phyloP scores from a whole-genome alignment of 78 protist genomes.

The Dictyostelium firmibasis region DNA sequence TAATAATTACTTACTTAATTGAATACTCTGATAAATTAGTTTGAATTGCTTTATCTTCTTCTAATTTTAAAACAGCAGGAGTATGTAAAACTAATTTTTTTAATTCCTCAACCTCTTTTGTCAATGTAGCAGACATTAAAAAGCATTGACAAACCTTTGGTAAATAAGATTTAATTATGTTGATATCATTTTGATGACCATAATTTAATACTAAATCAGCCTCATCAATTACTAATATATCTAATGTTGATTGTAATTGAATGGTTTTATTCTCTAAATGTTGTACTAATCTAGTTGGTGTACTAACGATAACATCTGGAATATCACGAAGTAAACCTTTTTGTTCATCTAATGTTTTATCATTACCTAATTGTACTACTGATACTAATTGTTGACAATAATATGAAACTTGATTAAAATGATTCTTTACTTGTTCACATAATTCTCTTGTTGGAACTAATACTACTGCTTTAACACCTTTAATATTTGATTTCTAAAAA shows the following conservation, averaged over 20 bases:
- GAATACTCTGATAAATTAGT: conserved; percentile 59
- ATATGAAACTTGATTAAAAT: conserved; percentile 26
- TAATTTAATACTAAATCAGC: conserved; percentile 91
- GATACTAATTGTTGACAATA: conserved; percentile 27
- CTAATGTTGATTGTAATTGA: conserved; percentile 17
- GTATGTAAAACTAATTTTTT: conserved; percentile 75
- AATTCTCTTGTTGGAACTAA: conserved; percentile 94
- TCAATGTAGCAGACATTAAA: conserved; percentile 93
- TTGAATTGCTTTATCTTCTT: conserved; percentile 63
- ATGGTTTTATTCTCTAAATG: conserved; percentile 53
- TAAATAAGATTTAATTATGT: not conserved
- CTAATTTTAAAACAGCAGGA: conserved; percentile 74
- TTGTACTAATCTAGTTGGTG: conserved; percentile 85
- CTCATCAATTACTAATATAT: conserved; percentile 89
- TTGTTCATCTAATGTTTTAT: conserved; percentile 33
- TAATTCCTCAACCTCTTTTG: conserved; percentile 83
- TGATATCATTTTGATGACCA: conserved; percentile 88
- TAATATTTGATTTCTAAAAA: not conserved
- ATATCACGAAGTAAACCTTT: conserved; percentile 33
- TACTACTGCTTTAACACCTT: conserved; percentile 81
- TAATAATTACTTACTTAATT: conserved; percentile 36
- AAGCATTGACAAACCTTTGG: conserved; percentile 86
- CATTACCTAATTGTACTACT: conserved; percentile 49
- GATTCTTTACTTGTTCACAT: conserved; percentile 84
- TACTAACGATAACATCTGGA: conserved; percentile 85